These are phyloP conservation scores for Omphalea diandra DNA, from an alignment of 441 rosid species.

Conservation along the genomic window DNA sequence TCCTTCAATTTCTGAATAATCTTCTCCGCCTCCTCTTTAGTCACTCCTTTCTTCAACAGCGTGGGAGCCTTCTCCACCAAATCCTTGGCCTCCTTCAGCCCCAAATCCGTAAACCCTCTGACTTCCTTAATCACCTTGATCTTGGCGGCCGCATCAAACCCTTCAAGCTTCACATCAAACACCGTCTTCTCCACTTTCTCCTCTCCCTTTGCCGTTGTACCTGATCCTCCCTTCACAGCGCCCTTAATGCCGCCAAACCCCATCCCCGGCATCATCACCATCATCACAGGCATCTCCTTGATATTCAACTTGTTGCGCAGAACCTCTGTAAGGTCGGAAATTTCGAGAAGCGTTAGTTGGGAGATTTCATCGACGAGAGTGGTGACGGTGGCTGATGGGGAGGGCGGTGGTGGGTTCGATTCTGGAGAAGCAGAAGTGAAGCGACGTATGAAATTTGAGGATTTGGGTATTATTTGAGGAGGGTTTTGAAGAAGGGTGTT, in stretches of 20 bases:
- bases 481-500: conserved; percentile 16
- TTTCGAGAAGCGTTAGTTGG: conserved; percentile 71
- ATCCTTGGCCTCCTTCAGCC: conserved; percentile 87
- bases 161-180: conserved; percentile 82
- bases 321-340: conserved; percentile 63
- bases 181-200: conserved; percentile 67
- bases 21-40: conserved; percentile 86
- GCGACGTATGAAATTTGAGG: conserved; percentile 13
- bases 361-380: too few relatives aligned
- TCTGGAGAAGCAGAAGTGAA: conserved; percentile 40
- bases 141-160: too few relatives aligned
- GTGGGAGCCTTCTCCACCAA: conserved; percentile 90
- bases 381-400: conserved; percentile 48
- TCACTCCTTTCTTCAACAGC: conserved; percentile 72
- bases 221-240: conserved; percentile 35
- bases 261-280: conserved; percentile 87
- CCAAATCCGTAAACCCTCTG: conserved; percentile 64
- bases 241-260: conserved; percentile 47
- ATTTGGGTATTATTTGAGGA: neutral
- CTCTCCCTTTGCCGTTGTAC: conserved; percentile 33
- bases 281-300: conserved; percentile 75
- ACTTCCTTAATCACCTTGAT: too few relatives aligned
- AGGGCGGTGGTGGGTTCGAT: conserved; percentile 25
- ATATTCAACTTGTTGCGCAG: conserved; percentile 57
- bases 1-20: conserved; percentile 75